Evolutionary conservation across 2,329 filamentous ascomycete genomes (phyloP).

Genomic region (Paraphoma sp.): DNA sequence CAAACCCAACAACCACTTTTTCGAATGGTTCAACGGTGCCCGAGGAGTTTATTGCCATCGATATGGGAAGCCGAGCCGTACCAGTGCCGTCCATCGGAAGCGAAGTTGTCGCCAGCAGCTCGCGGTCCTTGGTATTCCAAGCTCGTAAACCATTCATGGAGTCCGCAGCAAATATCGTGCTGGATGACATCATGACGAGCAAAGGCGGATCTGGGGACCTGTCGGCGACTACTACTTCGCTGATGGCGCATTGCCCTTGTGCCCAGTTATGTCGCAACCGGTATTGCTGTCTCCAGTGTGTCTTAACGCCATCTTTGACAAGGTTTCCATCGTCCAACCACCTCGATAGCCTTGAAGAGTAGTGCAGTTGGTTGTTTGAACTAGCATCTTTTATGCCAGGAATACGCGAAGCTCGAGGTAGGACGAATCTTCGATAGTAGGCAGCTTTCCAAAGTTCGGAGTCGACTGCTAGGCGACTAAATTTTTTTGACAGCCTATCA

Average conservation of each 20-base stretch:
- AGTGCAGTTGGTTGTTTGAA: conserved; percentile 51
- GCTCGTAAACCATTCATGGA: conserved; percentile 72
- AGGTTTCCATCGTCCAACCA: conserved; percentile 68
- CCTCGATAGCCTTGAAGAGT: conserved; percentile 63
- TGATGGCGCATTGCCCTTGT: conserved; percentile 78
- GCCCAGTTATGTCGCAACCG: conserved; percentile 92
- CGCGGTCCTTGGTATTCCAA: conserved; percentile 73
- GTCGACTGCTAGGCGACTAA: conserved; percentile 76
- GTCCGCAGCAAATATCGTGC: conserved; percentile 80
- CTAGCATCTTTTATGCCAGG: conserved; percentile 65
- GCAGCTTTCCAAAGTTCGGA: conserved; percentile 89
- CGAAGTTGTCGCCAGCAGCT: conserved; percentile 61
- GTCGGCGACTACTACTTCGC: conserved; percentile 72
- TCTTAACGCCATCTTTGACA: conserved; percentile 58
- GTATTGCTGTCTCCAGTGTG: conserved; percentile 89
- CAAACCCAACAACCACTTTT: conserved; percentile 44
- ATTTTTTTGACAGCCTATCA: conserved; percentile 73
- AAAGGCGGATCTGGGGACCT: conserved; percentile 63
- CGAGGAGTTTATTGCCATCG: conserved; percentile 67
- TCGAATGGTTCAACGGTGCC: conserved; percentile 35
- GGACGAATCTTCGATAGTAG: conserved; percentile 87
- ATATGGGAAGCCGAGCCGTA: conserved; percentile 58
- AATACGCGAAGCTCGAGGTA: conserved; percentile 78
- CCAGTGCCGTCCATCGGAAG: conserved; percentile 23
- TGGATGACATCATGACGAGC: conserved; percentile 78